Percentiles rank a stretch among this genome's conserved stretches.
Evolutionary conservation across 2,329 filamentous ascomycete genomes (phyloP).

Genomic region (Exophiala phaeomuriformis): DNA sequence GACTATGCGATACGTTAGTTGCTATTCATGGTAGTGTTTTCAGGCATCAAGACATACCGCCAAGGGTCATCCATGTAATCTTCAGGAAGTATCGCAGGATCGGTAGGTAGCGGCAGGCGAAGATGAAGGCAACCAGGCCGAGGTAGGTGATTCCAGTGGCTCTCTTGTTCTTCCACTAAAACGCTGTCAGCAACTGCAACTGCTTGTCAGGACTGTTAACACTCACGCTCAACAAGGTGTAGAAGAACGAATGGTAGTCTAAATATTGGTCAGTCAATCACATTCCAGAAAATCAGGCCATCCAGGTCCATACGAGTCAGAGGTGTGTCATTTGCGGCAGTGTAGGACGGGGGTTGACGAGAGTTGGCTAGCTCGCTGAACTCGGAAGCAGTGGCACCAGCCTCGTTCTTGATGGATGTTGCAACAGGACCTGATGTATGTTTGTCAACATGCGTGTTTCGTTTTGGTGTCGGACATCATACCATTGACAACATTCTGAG

Average conservation of each 20-base stretch:
- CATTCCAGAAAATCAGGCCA: background rate
- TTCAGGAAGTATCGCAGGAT: conserved; percentile 57
- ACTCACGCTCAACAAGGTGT: conserved; percentile 55
- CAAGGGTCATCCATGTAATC: conserved; percentile 51
- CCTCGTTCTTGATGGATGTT: conserved; percentile 51
- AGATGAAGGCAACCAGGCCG: conserved; percentile 51
- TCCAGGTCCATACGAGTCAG: conserved; percentile 47
- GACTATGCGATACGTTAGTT: conserved; percentile 27
- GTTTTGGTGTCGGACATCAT: background rate
- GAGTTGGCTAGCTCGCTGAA: conserved; percentile 52
- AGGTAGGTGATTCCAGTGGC: conserved; percentile 56
- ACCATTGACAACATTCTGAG: conserved; percentile 37
- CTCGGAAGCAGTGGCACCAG: conserved; percentile 50
- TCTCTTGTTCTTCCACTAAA: conserved; percentile 57
- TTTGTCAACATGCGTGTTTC: conserved; percentile 3
- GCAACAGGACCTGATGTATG: conserved; percentile 46
- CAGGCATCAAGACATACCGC: conserved; percentile 39
- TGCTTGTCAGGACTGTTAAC: background rate
- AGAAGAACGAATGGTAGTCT: conserved; percentile 62
- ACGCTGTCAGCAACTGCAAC: conserved; percentile 20
- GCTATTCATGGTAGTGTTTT: background rate
- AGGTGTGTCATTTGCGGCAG: conserved; percentile 54
- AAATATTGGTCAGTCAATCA: conserved; percentile 5
- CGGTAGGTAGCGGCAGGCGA: conserved; percentile 56
- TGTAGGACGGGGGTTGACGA: conserved; percentile 47